Evolutionary conservation across 306 rosid genomes (phyloP).

Genomic region (Ormosia emarginata): DNA sequence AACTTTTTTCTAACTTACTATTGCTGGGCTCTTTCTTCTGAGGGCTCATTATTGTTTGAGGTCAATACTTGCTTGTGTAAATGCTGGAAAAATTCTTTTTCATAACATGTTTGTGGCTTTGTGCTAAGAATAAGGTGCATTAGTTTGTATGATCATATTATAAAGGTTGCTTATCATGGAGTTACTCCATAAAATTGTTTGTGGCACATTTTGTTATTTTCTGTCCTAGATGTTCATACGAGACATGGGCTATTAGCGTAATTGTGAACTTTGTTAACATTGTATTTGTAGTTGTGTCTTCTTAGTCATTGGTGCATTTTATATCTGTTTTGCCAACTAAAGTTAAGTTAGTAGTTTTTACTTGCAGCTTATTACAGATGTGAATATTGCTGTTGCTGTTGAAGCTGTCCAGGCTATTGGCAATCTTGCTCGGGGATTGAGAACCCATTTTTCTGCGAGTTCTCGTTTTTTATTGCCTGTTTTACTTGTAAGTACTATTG

Average conservation of each 20-base stretch:
- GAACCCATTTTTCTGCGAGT: constrained; percentile 89
- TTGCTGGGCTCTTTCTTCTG: background rate
- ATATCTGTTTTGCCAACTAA: background rate
- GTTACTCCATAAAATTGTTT: background rate
- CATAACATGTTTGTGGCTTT: background rate
- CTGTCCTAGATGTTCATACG: background rate
- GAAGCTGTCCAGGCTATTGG: constrained; percentile 99
- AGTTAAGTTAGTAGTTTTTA: constrained; percentile 20
- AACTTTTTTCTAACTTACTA: background rate
- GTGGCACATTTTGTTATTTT: background rate
- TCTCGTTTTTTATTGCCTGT: constrained; percentile 93
- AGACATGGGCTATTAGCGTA: background rate
- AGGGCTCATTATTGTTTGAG: background rate
- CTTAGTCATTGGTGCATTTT: background rate
- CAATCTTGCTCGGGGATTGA: constrained; percentile 89
- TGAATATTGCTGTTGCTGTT: constrained; percentile 98
- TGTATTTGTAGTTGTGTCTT: background rate
- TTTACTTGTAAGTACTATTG: constrained; percentile 71
- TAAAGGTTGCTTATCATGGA: background rate
- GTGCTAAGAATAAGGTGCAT: background rate
- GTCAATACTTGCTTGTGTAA: background rate
- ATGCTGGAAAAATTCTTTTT: background rate
- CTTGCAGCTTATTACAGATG: constrained; percentile 93
- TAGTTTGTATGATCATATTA: background rate
- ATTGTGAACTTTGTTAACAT: background rate